Evolutionary conservation across 441 rosid species (phyloP).

Genomic region (Metrosideros polymorpha): DNA sequence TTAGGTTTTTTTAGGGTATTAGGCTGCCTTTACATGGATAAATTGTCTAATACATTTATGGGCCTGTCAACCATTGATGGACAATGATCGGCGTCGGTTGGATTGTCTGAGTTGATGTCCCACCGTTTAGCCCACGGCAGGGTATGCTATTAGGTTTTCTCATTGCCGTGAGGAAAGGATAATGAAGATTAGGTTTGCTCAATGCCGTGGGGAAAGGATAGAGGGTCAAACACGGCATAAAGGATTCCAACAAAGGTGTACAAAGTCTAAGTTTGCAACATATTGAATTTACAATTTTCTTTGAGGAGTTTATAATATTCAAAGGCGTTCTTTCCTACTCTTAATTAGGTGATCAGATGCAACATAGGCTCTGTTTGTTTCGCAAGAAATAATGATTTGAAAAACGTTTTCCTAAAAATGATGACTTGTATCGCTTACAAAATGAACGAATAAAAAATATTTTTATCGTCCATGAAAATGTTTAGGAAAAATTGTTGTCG

Average conservation of each 20-base stretch:
- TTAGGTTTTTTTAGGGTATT: too few relatives aligned
- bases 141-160: too few relatives aligned
- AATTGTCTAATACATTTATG: neutral
- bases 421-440: too few relatives aligned
- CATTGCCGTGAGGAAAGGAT: too few relatives aligned
- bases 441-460: too few relatives aligned
- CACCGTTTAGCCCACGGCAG: neutral
- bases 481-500: too few relatives aligned
- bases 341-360: neutral
- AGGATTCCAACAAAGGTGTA: neutral
- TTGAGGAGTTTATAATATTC: neutral
- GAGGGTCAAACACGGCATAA: neutral
- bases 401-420: too few relatives aligned
- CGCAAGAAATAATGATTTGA: too few relatives aligned
- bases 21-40: too few relatives aligned
- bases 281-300: neutral
- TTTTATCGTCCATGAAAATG: too few relatives aligned
- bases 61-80: neutral
- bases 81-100: fast-evolving
- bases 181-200: neutral
- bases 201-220: neutral
- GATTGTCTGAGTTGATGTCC: neutral
- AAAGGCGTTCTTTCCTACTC: neutral
- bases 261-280: neutral
- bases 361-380: neutral